These are phyloP conservation scores for Mortierella hygrophila DNA, from an alignment of 192 early-diverging fungal species.

Conservation along the genomic window DNA sequence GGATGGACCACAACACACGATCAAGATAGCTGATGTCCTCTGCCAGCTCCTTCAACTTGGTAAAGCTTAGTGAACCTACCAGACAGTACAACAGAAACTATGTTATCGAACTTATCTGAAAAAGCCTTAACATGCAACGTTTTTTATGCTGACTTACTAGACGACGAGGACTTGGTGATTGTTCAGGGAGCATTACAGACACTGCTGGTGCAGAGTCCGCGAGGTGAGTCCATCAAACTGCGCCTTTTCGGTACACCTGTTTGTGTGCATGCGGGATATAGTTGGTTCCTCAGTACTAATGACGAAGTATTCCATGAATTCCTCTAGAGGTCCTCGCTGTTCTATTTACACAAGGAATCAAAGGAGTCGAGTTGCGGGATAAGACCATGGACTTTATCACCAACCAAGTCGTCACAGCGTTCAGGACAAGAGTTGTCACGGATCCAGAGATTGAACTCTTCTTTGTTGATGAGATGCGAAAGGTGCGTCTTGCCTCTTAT, in stretches of 20 bases:
- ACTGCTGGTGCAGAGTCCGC: slow-evolving; percentile 41
- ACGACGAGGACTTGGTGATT: slow-evolving; percentile 47
- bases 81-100: neutral
- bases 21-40: slow-evolving; percentile 56
- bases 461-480: slow-evolving; percentile 42
- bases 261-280: too few species aligned
- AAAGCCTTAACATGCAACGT: neutral
- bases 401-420: slow-evolving; percentile 27
- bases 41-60: slow-evolving; percentile 57
- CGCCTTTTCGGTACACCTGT: neutral
- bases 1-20: slow-evolving; percentile 43
- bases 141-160: slow-evolving; percentile 13
- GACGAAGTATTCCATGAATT: too few species aligned
- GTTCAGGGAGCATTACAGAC: slow-evolving; percentile 39
- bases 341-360: slow-evolving; percentile 43
- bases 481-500: slow-evolving; percentile 9
- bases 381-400: slow-evolving; percentile 40
- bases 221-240: slow-evolving; percentile 9
- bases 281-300: too few species aligned
- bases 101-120: neutral
- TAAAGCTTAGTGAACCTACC: neutral
- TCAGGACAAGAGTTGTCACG: slow-evolving; percentile 19
- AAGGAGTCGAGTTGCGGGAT: slow-evolving; percentile 38
- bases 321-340: slow-evolving; percentile 47
- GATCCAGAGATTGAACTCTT: slow-evolving; percentile 47